Conservation (phyloP, 208 protist species). For the Acanthamoeba triangularis region DNA sequence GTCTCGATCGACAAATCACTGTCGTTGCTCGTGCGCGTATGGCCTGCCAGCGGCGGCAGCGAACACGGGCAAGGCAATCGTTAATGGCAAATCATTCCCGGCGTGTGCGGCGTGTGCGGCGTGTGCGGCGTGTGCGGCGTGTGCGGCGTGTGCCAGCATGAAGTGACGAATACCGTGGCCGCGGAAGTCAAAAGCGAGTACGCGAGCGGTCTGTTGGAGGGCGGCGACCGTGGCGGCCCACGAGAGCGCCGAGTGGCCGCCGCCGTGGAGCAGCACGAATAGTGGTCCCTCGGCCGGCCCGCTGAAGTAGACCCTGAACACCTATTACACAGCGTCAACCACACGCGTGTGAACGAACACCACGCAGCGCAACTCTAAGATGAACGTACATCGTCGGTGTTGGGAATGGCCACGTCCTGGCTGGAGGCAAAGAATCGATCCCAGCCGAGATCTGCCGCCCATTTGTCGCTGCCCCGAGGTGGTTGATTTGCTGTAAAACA, state of each 20-base stretch:
- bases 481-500: neutral
- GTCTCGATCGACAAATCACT: constrained; percentile 79
- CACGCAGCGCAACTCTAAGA: neutral
- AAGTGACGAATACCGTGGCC: constrained; percentile 15
- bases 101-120: neutral
- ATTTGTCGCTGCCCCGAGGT: neutral
- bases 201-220: neutral
- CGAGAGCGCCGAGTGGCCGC: constrained; percentile 71
- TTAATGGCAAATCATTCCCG: neutral
- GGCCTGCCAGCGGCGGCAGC: neutral
- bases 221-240: constrained; percentile 18
- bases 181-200: constrained; percentile 54
- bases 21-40: constrained; percentile 69
- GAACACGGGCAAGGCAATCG: neutral
- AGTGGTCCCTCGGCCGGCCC: constrained; percentile 32
- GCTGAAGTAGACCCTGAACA: constrained; percentile 63
- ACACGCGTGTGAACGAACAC: neutral
- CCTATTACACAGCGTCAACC: neutral
- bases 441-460: neutral
- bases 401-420: constrained; percentile 15
- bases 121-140: constrained; percentile 34
- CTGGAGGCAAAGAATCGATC: neutral
- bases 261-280: constrained; percentile 75
- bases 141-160: neutral
- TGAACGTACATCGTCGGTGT: neutral